Percentiles rank a stretch among this genome's conserved stretches.
phyloP scores from a whole-genome alignment of 2,329 filamentous ascomycete genomes.

The Macrophomina phaseolina region DNA sequence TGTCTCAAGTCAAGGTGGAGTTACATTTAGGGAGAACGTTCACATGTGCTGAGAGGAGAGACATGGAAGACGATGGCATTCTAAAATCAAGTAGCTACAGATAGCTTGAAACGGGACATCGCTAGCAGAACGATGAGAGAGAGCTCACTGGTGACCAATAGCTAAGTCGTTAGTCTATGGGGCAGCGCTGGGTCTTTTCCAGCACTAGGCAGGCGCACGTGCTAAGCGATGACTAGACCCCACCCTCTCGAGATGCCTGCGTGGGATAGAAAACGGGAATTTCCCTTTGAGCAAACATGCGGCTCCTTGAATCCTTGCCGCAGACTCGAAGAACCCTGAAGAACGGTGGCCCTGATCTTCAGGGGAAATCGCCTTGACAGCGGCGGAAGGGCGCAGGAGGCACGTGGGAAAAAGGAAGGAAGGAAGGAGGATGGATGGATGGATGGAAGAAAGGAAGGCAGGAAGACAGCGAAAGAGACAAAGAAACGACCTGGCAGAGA shows the following conservation, averaged over 20 bases:
- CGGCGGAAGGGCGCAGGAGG: background rate
- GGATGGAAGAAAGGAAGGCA: background rate
- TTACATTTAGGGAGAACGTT: too few species aligned
- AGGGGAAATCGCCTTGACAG: background rate
- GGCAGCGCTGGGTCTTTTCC: too few species aligned
- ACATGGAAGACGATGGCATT: too few species aligned
- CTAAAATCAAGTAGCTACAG: too few species aligned
- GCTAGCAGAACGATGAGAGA: too few species aligned
- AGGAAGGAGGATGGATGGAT: background rate
- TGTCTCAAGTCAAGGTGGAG: too few species aligned
- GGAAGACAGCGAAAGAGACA: too few species aligned
- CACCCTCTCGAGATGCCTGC: background rate
- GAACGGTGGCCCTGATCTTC: constrained; percentile 1
- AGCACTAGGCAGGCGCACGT: background rate
- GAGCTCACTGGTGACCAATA: too few species aligned
- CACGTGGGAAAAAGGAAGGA: background rate
- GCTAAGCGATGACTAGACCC: background rate
- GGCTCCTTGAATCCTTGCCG: constrained; percentile 6
- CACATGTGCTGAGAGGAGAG: too few species aligned
- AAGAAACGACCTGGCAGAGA: too few species aligned
- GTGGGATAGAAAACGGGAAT: background rate
- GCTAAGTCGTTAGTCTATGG: too few species aligned
- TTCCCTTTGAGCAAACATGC: background rate
- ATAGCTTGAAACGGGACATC: too few species aligned
- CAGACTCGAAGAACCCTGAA: background rate